Conservation (phyloP, 1,139 yeast genomes). For the Lodderomyces orthopsilosis region DNA sequence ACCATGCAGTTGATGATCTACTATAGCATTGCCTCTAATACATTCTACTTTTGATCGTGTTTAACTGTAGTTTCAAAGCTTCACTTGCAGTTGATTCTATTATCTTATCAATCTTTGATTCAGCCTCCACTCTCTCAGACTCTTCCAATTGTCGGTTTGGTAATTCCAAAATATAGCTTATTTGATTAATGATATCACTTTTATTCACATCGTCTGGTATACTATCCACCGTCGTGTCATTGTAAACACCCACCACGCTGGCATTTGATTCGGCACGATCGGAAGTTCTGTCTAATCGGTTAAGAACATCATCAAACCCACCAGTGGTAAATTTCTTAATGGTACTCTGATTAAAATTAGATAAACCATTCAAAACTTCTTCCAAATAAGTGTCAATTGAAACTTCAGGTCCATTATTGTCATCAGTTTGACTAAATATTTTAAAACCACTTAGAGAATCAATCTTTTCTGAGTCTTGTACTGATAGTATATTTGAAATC, state of each 20-base stretch:
- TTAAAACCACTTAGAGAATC: slow-evolving; percentile 8
- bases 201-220: slow-evolving; percentile 13
- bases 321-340: slow-evolving; percentile 22
- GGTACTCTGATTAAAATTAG: slow-evolving; percentile 24
- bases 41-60: slow-evolving; percentile 16
- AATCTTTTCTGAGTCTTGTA: not conserved
- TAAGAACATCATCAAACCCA: slow-evolving; percentile 29
- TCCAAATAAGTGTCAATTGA: slow-evolving; percentile 24
- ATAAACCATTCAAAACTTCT: slow-evolving; percentile 25
- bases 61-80: slow-evolving; percentile 24
- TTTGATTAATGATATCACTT: slow-evolving; percentile 17
- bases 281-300: slow-evolving; percentile 17
- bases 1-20: slow-evolving; percentile 69
- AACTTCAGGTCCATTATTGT: slow-evolving; percentile 2
- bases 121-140: slow-evolving; percentile 6
- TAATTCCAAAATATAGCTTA: slow-evolving; percentile 17
- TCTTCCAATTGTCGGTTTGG: slow-evolving; percentile 12
- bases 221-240: slow-evolving; percentile 5
- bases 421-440: slow-evolving; percentile 8
- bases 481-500: slow-evolving; percentile 1
- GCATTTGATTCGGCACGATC: slow-evolving; percentile 20
- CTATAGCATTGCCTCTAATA: slow-evolving; percentile 13
- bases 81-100: slow-evolving; percentile 18
- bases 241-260: slow-evolving; percentile 22
- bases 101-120: slow-evolving; percentile 7